Base-by-base conservation (phyloP, 331 rosid genomes). In the Malus hybrid region DNA sequence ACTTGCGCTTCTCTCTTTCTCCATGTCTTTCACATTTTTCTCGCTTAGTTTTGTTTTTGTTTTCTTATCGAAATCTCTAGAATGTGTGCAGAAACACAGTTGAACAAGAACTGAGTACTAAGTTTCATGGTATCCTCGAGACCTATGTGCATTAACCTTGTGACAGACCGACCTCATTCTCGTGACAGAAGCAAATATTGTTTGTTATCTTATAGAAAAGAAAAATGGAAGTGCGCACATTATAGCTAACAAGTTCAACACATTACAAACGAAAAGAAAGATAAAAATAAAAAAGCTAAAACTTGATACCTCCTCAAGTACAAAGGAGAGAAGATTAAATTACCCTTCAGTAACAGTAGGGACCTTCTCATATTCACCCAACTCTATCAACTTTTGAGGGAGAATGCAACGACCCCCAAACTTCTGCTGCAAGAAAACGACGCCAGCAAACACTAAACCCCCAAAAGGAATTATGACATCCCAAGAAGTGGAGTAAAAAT, bases 381-480 rank as follows among this genome's bases (percentile, higher is more conserved):
- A 73, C 27, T 77, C 77, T 78, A 18, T 68, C 67, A 80, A 82
- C 75, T 86, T 85, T 28, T 27, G 24, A 34, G 87, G 83, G 33
- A 86, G 68, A 78, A 91, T 28, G 83, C 52, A 85, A 28, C 69
- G 79, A 65, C 89, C 84, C 18, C 93, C 90, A 69, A 86, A 81
- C 67, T 67, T 44, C 75, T 91, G 93, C 88, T 88, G 96, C 79
- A 88, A 81, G 88, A 55, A 88, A 78, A 86, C 73, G 18, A 88
- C 46, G 39, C 61, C 10, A 16, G 90, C 87, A 77, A 91, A 80
- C 5, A 83, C 6, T 29, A 81, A 14, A 80, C 88, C 78, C n/a
- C 80, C 89, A 36, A 80, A 68, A 63, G 88, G 74, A 63, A 87
- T 86, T 20, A 69, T 80, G 65, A 85, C 81, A 74, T 89, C 89